Evolutionary conservation across 2,329 filamentous ascomycete species (phyloP).

Genomic region (Nannizziopsis arthrosporioides): DNA sequence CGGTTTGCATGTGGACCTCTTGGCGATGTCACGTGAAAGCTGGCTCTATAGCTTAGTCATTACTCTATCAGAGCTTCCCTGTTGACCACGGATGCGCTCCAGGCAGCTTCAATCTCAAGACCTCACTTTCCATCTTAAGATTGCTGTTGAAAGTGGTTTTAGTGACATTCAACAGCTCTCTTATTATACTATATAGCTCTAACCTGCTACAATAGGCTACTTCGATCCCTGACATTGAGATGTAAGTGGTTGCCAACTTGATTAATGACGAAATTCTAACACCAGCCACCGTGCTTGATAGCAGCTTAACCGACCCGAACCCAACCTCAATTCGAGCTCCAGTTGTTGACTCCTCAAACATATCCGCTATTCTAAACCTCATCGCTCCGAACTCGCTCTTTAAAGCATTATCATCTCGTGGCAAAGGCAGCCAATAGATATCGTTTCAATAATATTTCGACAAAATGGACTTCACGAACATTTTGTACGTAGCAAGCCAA

Average conservation of each 20-base stretch:
- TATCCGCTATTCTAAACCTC: too few species aligned
- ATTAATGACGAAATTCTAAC: constrained; percentile 2
- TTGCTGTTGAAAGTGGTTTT: not conserved
- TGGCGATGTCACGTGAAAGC: not conserved
- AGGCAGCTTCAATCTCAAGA: constrained; percentile 7
- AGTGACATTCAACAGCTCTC: not conserved
- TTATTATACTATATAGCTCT: not conserved
- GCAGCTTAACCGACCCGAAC: too few species aligned
- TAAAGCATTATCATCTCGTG: too few species aligned
- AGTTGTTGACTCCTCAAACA: too few species aligned
- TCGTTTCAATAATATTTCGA: not conserved
- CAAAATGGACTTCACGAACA: constrained; percentile 15
- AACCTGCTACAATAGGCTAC: too few species aligned
- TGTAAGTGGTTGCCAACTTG: not conserved
- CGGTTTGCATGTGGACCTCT: not conserved
- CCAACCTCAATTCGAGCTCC: not conserved
- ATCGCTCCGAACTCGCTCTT: too few species aligned
- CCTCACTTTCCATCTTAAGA: not conserved
- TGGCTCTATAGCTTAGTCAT: not conserved
- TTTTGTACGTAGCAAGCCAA: constrained; percentile 11
- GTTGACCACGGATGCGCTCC: not conserved
- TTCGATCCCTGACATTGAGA: too few species aligned
- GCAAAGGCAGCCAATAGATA: not conserved
- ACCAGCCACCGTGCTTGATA: not conserved
- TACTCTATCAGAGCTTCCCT: not conserved